These are phyloP conservation scores for Chrysosphaeria jannelii DNA, from an alignment of 2,329 filamentous ascomycete genomes.

Conservation along the genomic window DNA sequence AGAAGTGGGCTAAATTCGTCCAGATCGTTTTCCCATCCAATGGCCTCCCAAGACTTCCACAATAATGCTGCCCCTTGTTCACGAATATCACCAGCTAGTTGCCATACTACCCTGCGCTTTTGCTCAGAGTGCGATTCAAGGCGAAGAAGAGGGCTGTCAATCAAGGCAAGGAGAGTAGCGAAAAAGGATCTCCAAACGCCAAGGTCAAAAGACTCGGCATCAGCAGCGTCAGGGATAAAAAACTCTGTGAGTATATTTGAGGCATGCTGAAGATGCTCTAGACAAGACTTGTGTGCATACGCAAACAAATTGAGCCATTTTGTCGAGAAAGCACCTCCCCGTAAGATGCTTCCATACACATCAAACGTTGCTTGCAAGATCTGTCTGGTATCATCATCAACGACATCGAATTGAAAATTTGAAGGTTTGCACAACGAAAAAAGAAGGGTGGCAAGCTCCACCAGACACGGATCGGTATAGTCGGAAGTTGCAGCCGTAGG, in stretches of 20 bases:
- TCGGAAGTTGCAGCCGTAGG: conserved; percentile 11
- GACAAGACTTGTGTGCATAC: conserved; percentile 70
- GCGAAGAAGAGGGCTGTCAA: conserved; percentile 65
- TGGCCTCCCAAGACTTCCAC: conserved; percentile 68
- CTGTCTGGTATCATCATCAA: conserved; percentile 41
- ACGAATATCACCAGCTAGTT: conserved; percentile 87
- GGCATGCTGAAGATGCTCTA: conserved; percentile 60
- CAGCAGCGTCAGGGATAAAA: conserved; percentile 67
- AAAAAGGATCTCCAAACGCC: conserved; percentile 90
- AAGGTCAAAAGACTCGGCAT: conserved; percentile 75
- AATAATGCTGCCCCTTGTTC: conserved; percentile 73
- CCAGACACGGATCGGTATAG: conserved; percentile 39
- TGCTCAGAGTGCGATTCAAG: conserved; percentile 93
- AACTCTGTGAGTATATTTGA: conserved; percentile 51
- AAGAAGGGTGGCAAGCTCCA: conserved; percentile 69
- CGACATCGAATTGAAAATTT: conserved; percentile 42
- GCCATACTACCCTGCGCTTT: conserved; percentile 89
- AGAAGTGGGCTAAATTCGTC: conserved; percentile 64
- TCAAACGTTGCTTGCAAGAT: conserved; percentile 54
- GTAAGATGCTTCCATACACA: conserved; percentile 67
- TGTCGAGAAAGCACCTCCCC: conserved; percentile 65
- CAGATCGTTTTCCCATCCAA: conserved; percentile 72
- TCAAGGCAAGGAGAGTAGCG: conserved; percentile 58
- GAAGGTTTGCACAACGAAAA: conserved; percentile 64
- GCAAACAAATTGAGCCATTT: conserved; percentile 85